A percentile compares a stretch with the other conserved stretches of the same genome.
phyloP scores from a whole-genome alignment of 805 yeast genomes.

The Geotrichum ghanense region DNA sequence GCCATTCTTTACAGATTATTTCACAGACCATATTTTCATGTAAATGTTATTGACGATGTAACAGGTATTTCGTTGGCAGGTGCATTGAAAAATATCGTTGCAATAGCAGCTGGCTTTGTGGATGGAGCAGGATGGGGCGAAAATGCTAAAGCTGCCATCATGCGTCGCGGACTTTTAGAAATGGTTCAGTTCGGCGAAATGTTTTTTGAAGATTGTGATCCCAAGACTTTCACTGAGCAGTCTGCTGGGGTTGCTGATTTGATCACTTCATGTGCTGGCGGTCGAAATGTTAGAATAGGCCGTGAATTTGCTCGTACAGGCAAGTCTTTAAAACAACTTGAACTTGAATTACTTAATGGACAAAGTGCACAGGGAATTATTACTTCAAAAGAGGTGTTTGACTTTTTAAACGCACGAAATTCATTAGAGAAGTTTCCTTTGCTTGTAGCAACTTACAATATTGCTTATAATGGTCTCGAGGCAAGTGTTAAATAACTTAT shows the following conservation, averaged over 20 bases:
- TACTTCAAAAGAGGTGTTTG: conserved; percentile 86
- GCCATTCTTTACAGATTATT: conserved; percentile 64
- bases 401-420: conserved; percentile 47
- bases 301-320: conserved; percentile 67
- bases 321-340: conserved; percentile 69
- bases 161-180: conserved; percentile 91
- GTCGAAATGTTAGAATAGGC: conserved; percentile 91
- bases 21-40: conserved; percentile 98
- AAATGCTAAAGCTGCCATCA: conserved; percentile 94
- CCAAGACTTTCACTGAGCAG: conserved; percentile 82
- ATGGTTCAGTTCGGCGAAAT: conserved; percentile 74
- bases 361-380: conserved; percentile 94
- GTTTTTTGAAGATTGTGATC: conserved; percentile 65
- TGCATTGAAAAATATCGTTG: conserved; percentile 92
- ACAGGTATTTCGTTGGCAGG: conserved; percentile 96
- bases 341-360: conserved; percentile 79
- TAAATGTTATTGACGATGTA: conserved; percentile 80
- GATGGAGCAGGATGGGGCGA: conserved; percentile 99
- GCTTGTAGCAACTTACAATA: conserved; percentile 68
- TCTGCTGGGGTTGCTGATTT: conserved; percentile 97
- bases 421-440: conserved; percentile 67
- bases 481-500: too few relatives aligned
- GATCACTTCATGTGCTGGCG: conserved; percentile 96
- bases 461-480: conserved; percentile 62
- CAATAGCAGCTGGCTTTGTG: conserved; percentile 93